Conservation (phyloP, 345 rosid genomes). For the Abelmoschus esculentus region DNA sequence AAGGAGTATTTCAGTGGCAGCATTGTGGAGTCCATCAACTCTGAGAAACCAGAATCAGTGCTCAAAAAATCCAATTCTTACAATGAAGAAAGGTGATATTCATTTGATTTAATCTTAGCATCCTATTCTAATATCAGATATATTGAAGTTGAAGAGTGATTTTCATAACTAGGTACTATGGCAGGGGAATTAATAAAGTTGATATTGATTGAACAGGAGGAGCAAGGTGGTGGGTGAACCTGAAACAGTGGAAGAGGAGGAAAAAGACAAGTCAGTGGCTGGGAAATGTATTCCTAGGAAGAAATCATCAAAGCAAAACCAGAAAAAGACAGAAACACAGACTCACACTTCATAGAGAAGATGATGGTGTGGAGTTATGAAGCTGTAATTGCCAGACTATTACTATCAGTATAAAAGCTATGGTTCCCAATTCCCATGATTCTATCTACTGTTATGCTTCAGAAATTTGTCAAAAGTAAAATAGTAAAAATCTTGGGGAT, state of each 20-base stretch:
- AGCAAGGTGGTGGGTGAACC: slow-evolving; percentile 18
- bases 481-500: not conserved
- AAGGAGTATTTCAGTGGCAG: slow-evolving; percentile 90
- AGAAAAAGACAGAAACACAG: slow-evolving; percentile 18
- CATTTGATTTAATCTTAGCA: no score
- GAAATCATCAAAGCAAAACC: slow-evolving; percentile 34
- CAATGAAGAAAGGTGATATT: slow-evolving; percentile 52
- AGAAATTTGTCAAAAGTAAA: not conserved
- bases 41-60: slow-evolving; percentile 32
- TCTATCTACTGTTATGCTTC: not conserved
- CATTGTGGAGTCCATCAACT: slow-evolving; percentile 55
- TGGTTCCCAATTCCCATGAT: not conserved
- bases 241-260: slow-evolving; percentile 23
- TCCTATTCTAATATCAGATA: no score
- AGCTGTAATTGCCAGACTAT: no score
- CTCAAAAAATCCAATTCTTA: slow-evolving; percentile 75
- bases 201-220: slow-evolving; percentile 21
- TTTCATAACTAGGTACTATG: not conserved
- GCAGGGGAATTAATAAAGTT: not conserved
- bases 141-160: no score
- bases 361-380: no score
- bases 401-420: not conserved
- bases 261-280: slow-evolving; percentile 20
- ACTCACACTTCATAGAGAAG: no score
- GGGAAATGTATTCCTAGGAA: slow-evolving; percentile 66